A percentile compares a stretch with the other conserved stretches of the same genome.
Conservation (phyloP, 2,329 filamentous ascomycete genomes). For the Beauveria caledonica region DNA sequence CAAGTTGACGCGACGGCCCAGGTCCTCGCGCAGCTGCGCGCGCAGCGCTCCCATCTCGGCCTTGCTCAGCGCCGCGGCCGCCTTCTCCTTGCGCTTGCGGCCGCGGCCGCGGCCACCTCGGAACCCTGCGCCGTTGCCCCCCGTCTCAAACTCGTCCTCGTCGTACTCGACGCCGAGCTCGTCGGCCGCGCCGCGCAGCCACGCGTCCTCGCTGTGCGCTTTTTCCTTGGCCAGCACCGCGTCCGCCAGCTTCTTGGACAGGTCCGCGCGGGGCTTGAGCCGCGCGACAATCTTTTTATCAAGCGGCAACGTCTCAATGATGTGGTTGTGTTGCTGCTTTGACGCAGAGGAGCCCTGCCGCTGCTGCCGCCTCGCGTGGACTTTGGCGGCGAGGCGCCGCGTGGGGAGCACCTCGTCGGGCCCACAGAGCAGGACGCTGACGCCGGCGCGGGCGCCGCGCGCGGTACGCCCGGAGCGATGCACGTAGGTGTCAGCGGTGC, state of each 20-base stretch:
- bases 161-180: slow-evolving; percentile 94
- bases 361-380: slow-evolving; percentile 52
- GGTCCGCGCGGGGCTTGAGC: slow-evolving; percentile 65
- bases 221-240: slow-evolving; percentile 80
- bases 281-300: slow-evolving; percentile 71
- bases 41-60: slow-evolving; percentile 62
- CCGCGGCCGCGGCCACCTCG: slow-evolving; percentile 63
- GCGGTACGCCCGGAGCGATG: slow-evolving; percentile 93
- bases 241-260: slow-evolving; percentile 86
- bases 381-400: slow-evolving; percentile 74
- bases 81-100: slow-evolving; percentile 65
- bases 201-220: slow-evolving; percentile 72
- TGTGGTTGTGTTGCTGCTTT: slow-evolving; percentile 41
- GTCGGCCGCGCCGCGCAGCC: slow-evolving; percentile 76
- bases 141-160: slow-evolving; percentile 78
- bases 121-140: slow-evolving; percentile 46
- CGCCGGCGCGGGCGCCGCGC: slow-evolving; percentile 66
- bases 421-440: slow-evolving; percentile 80
- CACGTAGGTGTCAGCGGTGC: slow-evolving; percentile 86
- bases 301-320: slow-evolving; percentile 73
- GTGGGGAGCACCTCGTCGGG: slow-evolving; percentile 87
- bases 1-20: slow-evolving; percentile 70
- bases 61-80: slow-evolving; percentile 60
- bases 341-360: slow-evolving; percentile 15
- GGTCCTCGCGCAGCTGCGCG: slow-evolving; percentile 62